Conservation (phyloP, 805 yeast genomes). For the Starmerella etchellsii region DNA sequence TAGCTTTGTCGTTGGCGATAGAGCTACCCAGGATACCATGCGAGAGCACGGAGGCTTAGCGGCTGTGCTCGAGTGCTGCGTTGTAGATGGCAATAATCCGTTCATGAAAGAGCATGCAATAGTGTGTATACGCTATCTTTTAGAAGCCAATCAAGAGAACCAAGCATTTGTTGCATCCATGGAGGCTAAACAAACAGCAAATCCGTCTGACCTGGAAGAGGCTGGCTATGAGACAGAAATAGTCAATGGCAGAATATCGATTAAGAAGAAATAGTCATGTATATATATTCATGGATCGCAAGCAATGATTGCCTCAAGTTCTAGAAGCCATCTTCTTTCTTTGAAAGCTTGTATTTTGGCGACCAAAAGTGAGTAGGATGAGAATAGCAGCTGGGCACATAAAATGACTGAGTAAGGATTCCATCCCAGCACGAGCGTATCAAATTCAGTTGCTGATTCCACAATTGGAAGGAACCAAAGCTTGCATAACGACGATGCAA, state of each 20-base stretch:
- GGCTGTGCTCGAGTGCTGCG: constrained; percentile 63
- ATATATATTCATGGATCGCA: not conserved
- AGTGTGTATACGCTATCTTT: constrained; percentile 56
- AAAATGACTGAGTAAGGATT: constrained; percentile 1
- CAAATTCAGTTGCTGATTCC: constrained; percentile 4
- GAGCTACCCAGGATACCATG: constrained; percentile 54
- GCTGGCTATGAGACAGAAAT: constrained; percentile 72
- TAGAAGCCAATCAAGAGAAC: constrained; percentile 52
- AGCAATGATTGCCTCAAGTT: constrained; percentile 9
- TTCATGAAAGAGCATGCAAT: constrained; percentile 66
- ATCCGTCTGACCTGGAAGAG: constrained; percentile 46
- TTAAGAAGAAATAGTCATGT: constrained; percentile 29
- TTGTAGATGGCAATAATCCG: constrained; percentile 80
- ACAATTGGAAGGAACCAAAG: constrained; percentile 6
- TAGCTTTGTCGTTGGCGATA: constrained; percentile 53
- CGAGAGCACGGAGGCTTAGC: constrained; percentile 58
- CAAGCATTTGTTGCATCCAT: constrained; percentile 63
- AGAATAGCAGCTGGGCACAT: constrained; percentile 2
- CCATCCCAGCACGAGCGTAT: not conserved
- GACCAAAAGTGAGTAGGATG: not conserved
- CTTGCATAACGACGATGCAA: constrained; percentile 1
- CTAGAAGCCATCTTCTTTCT: constrained; percentile 8
- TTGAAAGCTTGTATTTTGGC: not conserved
- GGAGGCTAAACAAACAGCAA: constrained; percentile 59
- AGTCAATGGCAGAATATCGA: constrained; percentile 52